phyloP scores from a whole-genome alignment of 2,329 filamentous ascomycete genomes.

The Blumeria graminis region DNA sequence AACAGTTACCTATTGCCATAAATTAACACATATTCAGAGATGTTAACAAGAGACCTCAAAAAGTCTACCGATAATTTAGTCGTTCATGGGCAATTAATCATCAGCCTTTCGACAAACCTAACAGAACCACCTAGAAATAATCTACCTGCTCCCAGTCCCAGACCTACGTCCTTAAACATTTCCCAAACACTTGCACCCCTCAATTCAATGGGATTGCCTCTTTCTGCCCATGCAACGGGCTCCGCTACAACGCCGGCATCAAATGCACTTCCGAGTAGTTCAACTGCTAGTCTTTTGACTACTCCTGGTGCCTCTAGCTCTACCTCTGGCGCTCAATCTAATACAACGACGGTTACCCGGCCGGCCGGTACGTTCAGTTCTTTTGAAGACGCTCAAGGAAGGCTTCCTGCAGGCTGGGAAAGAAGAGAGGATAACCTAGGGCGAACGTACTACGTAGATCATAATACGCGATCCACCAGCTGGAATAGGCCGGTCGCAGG shows the following conservation, averaged over 20 bases:
- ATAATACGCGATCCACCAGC: constrained; percentile 88
- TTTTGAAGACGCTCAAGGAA: constrained; percentile 88
- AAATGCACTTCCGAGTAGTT: constrained; percentile 11
- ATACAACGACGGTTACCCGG: constrained; percentile 8
- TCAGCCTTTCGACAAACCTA: constrained; percentile 87
- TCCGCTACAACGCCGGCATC: constrained; percentile 12
- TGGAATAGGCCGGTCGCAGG: constrained; percentile 77
- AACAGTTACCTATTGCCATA: neutral
- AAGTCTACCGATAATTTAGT: constrained; percentile 96
- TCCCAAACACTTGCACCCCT: constrained; percentile 10
- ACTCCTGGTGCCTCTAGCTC: constrained; percentile 14
- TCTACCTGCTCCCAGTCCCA: constrained; percentile 6
- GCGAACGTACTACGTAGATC: constrained; percentile 92
- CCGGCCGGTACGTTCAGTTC: constrained; percentile 44
- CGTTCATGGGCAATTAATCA: constrained; percentile 90
- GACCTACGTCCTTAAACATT: constrained; percentile 13
- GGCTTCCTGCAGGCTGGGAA: constrained; percentile 85
- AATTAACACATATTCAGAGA: constrained; percentile 30
- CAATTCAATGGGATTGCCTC: constrained; percentile 9
- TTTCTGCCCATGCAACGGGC: constrained; percentile 15
- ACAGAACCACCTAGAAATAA: constrained; percentile 35
- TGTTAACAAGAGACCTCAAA: constrained; percentile 91
- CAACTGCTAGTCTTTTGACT: constrained; percentile 15
- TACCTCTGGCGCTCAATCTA: constrained; percentile 7
- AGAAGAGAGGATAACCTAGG: constrained; percentile 84